Conservation (phyloP, 441 rosid species). For the Mallotus japonicus region DNA sequence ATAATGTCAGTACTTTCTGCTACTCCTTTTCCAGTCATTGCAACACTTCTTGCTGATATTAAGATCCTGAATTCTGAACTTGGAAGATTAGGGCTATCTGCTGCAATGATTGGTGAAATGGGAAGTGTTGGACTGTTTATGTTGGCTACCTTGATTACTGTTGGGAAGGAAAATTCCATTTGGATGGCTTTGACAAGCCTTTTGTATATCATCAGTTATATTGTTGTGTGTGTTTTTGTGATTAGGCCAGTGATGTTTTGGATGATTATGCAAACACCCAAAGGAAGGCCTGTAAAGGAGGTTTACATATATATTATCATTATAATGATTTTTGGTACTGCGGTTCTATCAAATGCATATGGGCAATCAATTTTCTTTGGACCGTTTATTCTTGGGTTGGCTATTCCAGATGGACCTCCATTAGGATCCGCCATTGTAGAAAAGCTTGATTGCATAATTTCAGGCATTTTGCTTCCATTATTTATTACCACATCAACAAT, state of each 20-base stretch:
- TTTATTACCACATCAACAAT: conserved; percentile 7
- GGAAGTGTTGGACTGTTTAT: background rate
- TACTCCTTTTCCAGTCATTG: conserved; percentile 36
- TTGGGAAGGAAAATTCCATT: background rate
- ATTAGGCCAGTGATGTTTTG: conserved; percentile 36
- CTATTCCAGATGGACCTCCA: conserved; percentile 45
- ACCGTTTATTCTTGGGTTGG: conserved; percentile 34
- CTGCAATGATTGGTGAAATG: conserved; percentile 30
- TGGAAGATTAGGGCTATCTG: conserved; percentile 40
- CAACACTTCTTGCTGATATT: conserved; percentile 39
- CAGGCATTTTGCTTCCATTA: conserved; percentile 33
- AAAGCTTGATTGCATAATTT: conserved; percentile 30
- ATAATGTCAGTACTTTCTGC: conserved; percentile 22
- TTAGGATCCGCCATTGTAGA: conserved; percentile 36
- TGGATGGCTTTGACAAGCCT: background rate
- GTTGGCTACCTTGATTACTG: background rate
- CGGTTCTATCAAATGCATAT: conserved; percentile 16
- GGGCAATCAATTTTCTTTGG: conserved; percentile 33
- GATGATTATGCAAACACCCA: conserved; percentile 31
- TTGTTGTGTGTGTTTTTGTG: conserved; percentile 22
- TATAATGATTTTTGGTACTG: conserved; percentile 21
- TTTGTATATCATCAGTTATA: background rate
- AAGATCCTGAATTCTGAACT: conserved; percentile 52
- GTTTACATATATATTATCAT: conserved; percentile 24
- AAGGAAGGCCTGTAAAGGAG: conserved; percentile 30